Percentiles rank a stretch among this genome's conserved stretches.
Evolutionary conservation across 768 basidiomycete species (phyloP).

Genomic region (Kwoniella bestiolae): DNA sequence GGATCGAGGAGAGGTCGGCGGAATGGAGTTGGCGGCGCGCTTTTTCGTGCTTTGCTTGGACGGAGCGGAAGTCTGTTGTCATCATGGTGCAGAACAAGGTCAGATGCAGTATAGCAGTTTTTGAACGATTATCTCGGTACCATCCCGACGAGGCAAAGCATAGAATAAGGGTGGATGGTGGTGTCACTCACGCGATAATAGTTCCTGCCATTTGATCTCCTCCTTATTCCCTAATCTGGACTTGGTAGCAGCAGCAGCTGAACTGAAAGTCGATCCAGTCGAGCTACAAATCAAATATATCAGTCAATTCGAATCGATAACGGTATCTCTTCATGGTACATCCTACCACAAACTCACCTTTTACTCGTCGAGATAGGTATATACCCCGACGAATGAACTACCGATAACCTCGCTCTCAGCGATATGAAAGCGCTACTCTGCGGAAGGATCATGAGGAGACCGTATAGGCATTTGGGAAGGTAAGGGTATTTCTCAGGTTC

Average conservation of each 20-base stretch:
- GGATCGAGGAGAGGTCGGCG: constrained; percentile 38
- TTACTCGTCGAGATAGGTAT: constrained; percentile 80
- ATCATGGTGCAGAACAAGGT: no score
- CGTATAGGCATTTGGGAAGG: constrained; percentile 96
- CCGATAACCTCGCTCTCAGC: constrained; percentile 87
- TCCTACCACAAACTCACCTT: constrained; percentile 69
- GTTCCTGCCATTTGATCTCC: constrained; percentile 96
- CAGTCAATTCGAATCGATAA: no score
- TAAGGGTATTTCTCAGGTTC: constrained; percentile 97
- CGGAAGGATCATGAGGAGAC: constrained; percentile 92
- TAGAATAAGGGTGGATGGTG: no score
- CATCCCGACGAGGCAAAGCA: no score
- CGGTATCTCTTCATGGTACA: no score
- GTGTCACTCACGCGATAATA: constrained; percentile 66
- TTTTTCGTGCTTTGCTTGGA: constrained; percentile 91
- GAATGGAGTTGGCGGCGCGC: constrained; percentile 75
- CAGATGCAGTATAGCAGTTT: no score
- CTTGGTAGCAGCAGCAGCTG: constrained; percentile 61
- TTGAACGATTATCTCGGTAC: no score
- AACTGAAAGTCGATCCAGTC: constrained; percentile 27
- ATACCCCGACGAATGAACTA: constrained; percentile 93
- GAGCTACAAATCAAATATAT: not conserved
- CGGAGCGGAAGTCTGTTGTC: constrained; percentile 80
- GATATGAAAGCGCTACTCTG: constrained; percentile 97
- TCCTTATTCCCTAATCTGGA: constrained; percentile 77